Base-by-base conservation (phyloP, 2,329 filamentous ascomycete genomes). In the Hansfordia pulvinata region DNA sequence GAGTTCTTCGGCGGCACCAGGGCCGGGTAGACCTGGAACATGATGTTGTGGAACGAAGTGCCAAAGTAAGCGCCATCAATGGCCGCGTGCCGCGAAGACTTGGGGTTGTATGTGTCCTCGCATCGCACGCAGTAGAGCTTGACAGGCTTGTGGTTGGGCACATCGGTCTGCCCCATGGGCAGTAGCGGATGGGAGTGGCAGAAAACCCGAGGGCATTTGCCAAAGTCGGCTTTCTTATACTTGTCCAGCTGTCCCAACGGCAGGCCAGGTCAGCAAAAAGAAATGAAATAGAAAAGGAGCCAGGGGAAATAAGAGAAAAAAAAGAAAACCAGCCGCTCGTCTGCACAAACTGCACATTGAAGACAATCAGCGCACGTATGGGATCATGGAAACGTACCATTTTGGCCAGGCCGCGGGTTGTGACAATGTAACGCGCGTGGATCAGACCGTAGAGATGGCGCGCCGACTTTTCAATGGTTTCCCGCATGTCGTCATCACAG, bases 51-150 rank as follows among this genome's bases (percentile, higher is more conserved):
- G 64, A 98, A 98, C 3, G 83, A 93, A 25, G 88, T 86, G 41
- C 90, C 90, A 42, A 98, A 98, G 65, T 96, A 98, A 37, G 90
- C 90, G 36, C 90, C 90, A 50, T 98, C 90, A 45, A 98, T 94
- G 32, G 80, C 71, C 26, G 86, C 85, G 56, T 98, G 90, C 16
- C 90, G 83, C 12, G 84, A 59, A 4, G 90, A 96, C 54, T 98
- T 98, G 23, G 90, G 90, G 57, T 96, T 96, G 67, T 98, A 98
- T 32, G 93, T 79, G 52, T 98, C 90, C 64, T 98, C 90, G 63
- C 90, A 98, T 43, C 85, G 83, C 25, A 81, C 76, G 56, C 90
- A 98, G 69, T 93, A 98, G 28, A 98, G 80, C 56, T 94, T 96
- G 39, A 94, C 90, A 24, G 88, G 76, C 46, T 86, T 92, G 41